Conservation (phyloP, 2,329 filamentous ascomycete genomes). For the Coniochaeta sp. region DNA sequence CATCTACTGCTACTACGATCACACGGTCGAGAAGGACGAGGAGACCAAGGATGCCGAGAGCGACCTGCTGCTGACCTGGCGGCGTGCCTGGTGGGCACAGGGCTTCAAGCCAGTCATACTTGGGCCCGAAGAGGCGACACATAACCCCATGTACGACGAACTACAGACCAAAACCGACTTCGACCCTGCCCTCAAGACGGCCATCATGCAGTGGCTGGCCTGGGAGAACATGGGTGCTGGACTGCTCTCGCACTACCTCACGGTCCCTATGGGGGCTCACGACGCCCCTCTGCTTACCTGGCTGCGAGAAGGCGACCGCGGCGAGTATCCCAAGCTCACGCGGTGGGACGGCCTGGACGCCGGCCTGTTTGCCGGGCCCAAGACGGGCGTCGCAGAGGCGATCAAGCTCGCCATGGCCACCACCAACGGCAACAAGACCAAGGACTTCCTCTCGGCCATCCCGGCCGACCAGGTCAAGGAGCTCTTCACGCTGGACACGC, state of each 20-base stretch:
- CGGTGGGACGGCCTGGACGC: constrained; percentile 65
- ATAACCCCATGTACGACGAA: constrained; percentile 69
- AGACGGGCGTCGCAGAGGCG: constrained; percentile 53
- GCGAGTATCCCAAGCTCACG: constrained; percentile 66
- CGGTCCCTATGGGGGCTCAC: constrained; percentile 74
- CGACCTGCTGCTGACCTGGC: constrained; percentile 76
- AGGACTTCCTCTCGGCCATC: constrained; percentile 56
- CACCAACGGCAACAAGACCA: constrained; percentile 45
- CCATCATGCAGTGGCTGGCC: constrained; percentile 79
- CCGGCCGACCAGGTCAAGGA: constrained; percentile 28
- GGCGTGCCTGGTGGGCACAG: constrained; percentile 90
- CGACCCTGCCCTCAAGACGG: constrained; percentile 53
- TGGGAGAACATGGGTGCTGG: constrained; percentile 90
- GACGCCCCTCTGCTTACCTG: constrained; percentile 58
- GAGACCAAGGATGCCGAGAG: constrained; percentile 66
- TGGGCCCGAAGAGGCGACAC: constrained; percentile 70
- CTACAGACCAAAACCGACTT: constrained; percentile 55
- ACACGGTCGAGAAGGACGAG: constrained; percentile 52
- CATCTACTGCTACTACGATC: constrained; percentile 90
- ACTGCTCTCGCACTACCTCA: constrained; percentile 68
- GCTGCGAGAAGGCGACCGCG: constrained; percentile 58
- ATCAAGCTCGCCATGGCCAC: constrained; percentile 54
- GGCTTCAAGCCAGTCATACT: constrained; percentile 83
- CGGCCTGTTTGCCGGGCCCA: constrained; percentile 66
- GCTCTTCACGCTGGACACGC: constrained; percentile 59